These are phyloP conservation scores for Hypoxylon intermedium DNA, from an alignment of 495 filamentous ascomycete species.

Conservation along the genomic window DNA sequence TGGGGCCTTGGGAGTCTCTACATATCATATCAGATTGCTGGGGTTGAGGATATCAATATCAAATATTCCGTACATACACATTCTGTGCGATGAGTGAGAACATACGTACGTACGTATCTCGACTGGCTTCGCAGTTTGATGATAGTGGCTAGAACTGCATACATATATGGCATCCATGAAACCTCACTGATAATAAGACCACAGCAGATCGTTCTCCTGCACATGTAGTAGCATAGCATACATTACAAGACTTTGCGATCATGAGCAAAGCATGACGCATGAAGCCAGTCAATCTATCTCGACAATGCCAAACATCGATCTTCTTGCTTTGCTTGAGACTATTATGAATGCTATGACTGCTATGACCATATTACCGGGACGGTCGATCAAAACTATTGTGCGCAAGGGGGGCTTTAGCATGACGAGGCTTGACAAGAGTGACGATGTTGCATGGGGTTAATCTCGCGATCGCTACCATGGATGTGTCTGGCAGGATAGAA, in stretches of 20 bases:
- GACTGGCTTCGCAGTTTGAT: not conserved
- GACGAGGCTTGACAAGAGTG: slow-evolving; percentile 21
- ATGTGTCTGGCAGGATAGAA: slow-evolving; percentile 8
- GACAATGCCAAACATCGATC: not conserved
- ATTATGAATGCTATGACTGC: too few species aligned
- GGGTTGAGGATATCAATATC: too few species aligned
- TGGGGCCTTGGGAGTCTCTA: slow-evolving; percentile 20
- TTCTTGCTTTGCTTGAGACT: slow-evolving; percentile 8
- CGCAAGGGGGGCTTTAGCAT: slow-evolving; percentile 6
- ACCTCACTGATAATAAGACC: not conserved
- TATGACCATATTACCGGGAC: slow-evolving; percentile 31
- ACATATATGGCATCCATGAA: not conserved
- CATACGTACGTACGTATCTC: not conserved
- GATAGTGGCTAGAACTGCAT: not conserved
- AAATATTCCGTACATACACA: too few species aligned
- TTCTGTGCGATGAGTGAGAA: not conserved
- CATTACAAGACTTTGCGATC: slow-evolving; percentile 30
- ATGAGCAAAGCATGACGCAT: slow-evolving; percentile 20
- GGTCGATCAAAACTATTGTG: slow-evolving; percentile 27
- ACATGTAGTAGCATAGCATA: slow-evolving; percentile 27
- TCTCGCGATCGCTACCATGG: slow-evolving; percentile 34
- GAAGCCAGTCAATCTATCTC: slow-evolving; percentile 10
- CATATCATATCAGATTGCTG: slow-evolving; percentile 17
- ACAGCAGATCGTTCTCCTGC: slow-evolving; percentile 4
- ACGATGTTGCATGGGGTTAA: slow-evolving; percentile 33